Evolutionary conservation across 208 protist genomes (phyloP), one percentile per base, ranked within the genome.

Genomic region (Acanthamoeba royreba): DNA sequence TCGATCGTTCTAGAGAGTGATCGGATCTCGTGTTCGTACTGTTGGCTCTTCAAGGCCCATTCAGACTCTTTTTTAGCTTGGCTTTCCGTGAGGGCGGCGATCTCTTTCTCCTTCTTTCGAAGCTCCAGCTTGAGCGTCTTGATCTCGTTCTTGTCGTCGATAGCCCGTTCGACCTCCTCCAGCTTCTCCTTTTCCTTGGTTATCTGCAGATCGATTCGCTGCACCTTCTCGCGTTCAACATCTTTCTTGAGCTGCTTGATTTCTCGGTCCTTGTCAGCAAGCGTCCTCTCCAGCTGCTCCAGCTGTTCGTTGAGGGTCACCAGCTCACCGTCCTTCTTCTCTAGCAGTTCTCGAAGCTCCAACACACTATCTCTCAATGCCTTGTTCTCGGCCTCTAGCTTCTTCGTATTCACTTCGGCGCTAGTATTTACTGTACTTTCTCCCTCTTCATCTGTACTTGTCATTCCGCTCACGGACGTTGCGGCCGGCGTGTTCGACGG

Each of bases 61-160:
- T 83, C 28, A n/a, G 72, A 38, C 43, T 83, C 72, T 31, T 83
- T 83, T 38, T 11, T 52, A 13, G 72, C 72, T 25, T 38, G 28
- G 9, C 35, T 38, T 43, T 83, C 72, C 8, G 72, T 25, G n/a
- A 83, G 35, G 15, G 72, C 2, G 43, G 72, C 7, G 2, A 31
- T n/a, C 42, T 83, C 72, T 28, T 83, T 83, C 72, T 83, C 72
- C 43, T 40, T 47, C n/a, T 40, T 83, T 15, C 72, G 72, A 2
- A 83, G 35, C 72, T 83, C 72, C 40, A 45, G 72, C 43, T 33
- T 83, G 42, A 83, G 72, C 28, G 42, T 2, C 43, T 83, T 83
- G 35, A 83, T 83, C 43, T 83, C 72, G 72, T 52, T 83, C 72
- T 83, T 83, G 72, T 83, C 72, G 72, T 83, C 28, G 3, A 83